phyloP scores from a whole-genome alignment of 352 stramenopile species.

The Peronospora tabacina region DNA sequence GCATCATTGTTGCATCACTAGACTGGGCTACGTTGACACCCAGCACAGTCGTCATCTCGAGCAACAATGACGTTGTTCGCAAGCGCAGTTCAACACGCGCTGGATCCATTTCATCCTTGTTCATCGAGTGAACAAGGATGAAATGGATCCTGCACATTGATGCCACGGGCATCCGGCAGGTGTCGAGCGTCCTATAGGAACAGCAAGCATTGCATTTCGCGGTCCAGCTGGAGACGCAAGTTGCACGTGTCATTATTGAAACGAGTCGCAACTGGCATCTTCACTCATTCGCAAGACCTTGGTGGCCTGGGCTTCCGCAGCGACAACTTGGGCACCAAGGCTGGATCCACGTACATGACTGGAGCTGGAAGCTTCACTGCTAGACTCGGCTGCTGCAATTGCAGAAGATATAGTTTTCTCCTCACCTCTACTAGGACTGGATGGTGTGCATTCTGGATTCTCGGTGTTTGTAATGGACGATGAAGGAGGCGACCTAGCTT shows the following conservation, averaged over 20 bases:
- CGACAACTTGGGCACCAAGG: constrained; percentile 20
- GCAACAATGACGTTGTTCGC: constrained; percentile 56
- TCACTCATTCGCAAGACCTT: constrained; percentile 57
- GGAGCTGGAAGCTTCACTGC: constrained; percentile 21
- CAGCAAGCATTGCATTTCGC: constrained; percentile 65
- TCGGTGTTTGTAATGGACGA: constrained; percentile 12
- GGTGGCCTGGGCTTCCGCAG: constrained; percentile 22
- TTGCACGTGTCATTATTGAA: constrained; percentile 69
- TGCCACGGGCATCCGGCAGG: constrained; percentile 66
- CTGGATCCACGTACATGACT: constrained; percentile 21
- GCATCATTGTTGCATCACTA: constrained; percentile 8
- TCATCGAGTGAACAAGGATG: constrained; percentile 80
- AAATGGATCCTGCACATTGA: constrained; percentile 84
- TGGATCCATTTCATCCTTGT: constrained; percentile 59
- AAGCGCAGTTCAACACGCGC: constrained; percentile 56
- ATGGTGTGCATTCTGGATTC: constrained; percentile 20
- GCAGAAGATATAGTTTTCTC: constrained; percentile 6
- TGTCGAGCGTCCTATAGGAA: constrained; percentile 77
- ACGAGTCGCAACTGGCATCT: constrained; percentile 34
- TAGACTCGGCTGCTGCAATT: constrained; percentile 19
- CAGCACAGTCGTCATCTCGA: constrained; percentile 57
- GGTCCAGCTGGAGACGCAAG: constrained; percentile 63
- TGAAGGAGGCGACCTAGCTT: constrained; percentile 5
- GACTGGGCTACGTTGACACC: constrained; percentile 37
- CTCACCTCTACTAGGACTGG: constrained; percentile 7